phyloP scores from a whole-genome alignment of 2,329 filamentous ascomycete genomes.

The Apiospora pterosperma region DNA sequence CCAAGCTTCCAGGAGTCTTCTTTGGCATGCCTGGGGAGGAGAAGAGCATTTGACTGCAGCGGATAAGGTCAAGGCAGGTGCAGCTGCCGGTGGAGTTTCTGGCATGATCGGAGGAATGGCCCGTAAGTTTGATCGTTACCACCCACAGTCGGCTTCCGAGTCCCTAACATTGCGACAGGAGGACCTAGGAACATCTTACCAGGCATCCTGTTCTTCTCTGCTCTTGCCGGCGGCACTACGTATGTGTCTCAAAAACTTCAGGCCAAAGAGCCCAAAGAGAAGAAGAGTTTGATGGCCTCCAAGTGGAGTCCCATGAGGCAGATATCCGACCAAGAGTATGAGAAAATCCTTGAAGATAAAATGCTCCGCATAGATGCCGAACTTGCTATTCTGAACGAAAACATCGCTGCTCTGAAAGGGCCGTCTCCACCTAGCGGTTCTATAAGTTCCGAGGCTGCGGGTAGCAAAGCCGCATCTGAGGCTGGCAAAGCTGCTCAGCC shows the following conservation, averaged over 20 bases:
- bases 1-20: slow-evolving; percentile 45
- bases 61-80: slow-evolving; percentile 65
- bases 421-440: not conserved
- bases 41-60: slow-evolving; percentile 49
- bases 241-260: slow-evolving; percentile 19
- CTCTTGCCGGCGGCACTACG: slow-evolving; percentile 35
- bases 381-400: slow-evolving; percentile 76
- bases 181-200: slow-evolving; percentile 52
- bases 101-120: slow-evolving; percentile 57
- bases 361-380: slow-evolving; percentile 70
- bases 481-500: not conserved
- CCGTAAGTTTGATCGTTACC: slow-evolving; percentile 35
- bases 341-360: slow-evolving; percentile 66
- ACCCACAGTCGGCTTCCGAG: slow-evolving; percentile 7
- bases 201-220: slow-evolving; percentile 45
- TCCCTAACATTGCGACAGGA: slow-evolving; percentile 30
- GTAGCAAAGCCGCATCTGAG: not conserved
- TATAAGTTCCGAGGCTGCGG: not conserved
- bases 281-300: slow-evolving; percentile 45
- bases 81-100: slow-evolving; percentile 67
- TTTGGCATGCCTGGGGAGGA: slow-evolving; percentile 45
- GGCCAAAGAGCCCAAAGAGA: slow-evolving; percentile 14
- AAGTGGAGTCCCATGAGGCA: slow-evolving; percentile 71
- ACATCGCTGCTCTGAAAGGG: slow-evolving; percentile 48
- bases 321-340: slow-evolving; percentile 70